Evolutionary conservation across 192 early-diverging fungal species (phyloP).

Genomic region (Coemansia sp.): DNA sequence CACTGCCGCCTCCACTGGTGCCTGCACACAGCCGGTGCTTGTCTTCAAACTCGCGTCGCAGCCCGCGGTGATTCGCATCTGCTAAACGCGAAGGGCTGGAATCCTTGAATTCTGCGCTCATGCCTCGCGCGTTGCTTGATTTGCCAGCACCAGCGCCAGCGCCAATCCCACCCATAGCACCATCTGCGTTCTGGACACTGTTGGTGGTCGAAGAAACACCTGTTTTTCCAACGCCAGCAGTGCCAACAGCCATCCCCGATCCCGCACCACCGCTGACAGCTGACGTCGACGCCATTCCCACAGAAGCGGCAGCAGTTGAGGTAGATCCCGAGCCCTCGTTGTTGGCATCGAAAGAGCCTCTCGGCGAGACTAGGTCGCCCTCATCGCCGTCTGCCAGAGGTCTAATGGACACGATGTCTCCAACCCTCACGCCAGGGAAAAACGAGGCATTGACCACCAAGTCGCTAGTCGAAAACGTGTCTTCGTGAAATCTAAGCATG

Average conservation of each 20-base stretch:
- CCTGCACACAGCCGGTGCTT: constrained; percentile 7
- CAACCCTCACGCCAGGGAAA: constrained; percentile 48
- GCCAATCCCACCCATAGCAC: not conserved
- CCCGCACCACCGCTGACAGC: not conserved
- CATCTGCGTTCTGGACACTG: not conserved
- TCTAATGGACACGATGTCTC: constrained; percentile 49
- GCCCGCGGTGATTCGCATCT: not conserved
- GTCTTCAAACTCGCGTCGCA: not conserved
- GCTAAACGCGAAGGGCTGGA: not conserved
- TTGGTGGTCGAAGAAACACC: not conserved
- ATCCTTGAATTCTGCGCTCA: not conserved
- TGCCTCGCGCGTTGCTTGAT: not conserved
- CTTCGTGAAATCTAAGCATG: constrained; percentile 46
- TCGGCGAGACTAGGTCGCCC: constrained; percentile 25
- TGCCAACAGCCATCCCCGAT: not conserved
- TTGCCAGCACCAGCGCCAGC: not conserved
- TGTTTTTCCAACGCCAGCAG: not conserved
- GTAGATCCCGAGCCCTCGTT: constrained; percentile 14
- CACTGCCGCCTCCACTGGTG: not conserved
- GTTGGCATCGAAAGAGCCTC: constrained; percentile 28
- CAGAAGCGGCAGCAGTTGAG: not conserved
- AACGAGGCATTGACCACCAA: constrained; percentile 46
- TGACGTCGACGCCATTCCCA: not conserved
- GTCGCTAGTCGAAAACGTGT: constrained; percentile 35
- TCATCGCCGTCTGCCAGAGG: constrained; percentile 24